A percentile compares a stretch with the other conserved stretches of the same genome.
phyloP scores from a whole-genome alignment of 345 rosid species.

The Xanthoceras sorbifolium region DNA sequence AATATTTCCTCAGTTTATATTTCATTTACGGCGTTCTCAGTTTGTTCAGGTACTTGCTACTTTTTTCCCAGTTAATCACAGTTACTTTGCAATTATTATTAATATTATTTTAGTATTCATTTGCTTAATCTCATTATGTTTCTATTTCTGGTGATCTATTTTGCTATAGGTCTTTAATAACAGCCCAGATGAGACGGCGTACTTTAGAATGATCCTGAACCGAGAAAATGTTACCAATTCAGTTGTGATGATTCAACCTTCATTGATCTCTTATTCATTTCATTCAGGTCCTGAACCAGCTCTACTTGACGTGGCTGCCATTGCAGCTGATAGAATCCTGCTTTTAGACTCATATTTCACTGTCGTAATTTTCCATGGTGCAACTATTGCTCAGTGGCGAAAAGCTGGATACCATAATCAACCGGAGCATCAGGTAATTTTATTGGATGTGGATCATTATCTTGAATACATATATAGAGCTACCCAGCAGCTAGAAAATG shows the following conservation, averaged over 20 bases:
- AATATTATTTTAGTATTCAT: background rate
- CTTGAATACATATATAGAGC: background rate
- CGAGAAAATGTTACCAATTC: conserved; percentile 91
- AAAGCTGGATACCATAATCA: conserved; percentile 89
- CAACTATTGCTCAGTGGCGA: conserved; percentile 94
- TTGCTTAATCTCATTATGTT: conserved; percentile 18
- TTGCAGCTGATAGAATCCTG: conserved; percentile 85
- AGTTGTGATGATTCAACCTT: conserved; percentile 95
- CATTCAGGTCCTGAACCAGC: conserved; percentile 84
- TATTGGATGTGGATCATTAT: background rate
- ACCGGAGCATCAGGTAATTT: conserved; percentile 86
- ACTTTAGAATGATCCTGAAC: conserved; percentile 85
- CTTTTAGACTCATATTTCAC: conserved; percentile 87
- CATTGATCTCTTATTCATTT: conserved; percentile 89
- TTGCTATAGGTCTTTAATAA: conserved; percentile 84
- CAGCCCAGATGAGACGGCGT: conserved; percentile 98
- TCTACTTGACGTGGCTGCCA: conserved; percentile 83
- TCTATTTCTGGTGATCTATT: conserved; percentile 20
- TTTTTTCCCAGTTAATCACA: background rate
- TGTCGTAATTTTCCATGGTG: conserved; percentile 86
- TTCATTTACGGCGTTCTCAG: conserved; percentile 94
- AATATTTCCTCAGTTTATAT: conserved; percentile 85
- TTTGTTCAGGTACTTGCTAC: conserved; percentile 75
- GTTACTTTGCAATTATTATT: background rate
- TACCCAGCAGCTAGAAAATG: background rate